Base-by-base conservation (phyloP, 2,329 filamentous ascomycete species). In the Xylaria multiplex region DNA sequence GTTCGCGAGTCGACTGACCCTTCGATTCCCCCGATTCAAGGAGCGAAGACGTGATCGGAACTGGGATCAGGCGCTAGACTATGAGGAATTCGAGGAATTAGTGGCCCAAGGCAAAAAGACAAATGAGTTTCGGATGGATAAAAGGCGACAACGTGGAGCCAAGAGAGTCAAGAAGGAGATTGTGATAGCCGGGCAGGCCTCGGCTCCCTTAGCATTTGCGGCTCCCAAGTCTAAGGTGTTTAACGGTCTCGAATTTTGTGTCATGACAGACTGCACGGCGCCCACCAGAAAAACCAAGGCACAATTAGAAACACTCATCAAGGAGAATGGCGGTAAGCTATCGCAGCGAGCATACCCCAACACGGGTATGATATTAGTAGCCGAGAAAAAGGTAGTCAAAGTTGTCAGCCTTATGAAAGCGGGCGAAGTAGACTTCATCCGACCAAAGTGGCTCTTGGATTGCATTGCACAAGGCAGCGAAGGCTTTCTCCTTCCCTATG, bases 1-100 rank as follows among this genome's bases (percentile, higher is more conserved):
- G 65, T 98, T 97, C 76, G 89, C 90, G 7, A 88, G 88, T 16
- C 87, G 87, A 1, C 82, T 91, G 67, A 98, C 96, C 0, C 81
- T 99, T 45, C 90, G 96, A 0, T 99, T 99, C 73, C 96, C 96
- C 1, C 89, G 96, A 0, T 97, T 98, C 79, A 93, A 93, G 69
- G 86, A 85, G 42, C 80, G 98, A 6, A 88, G 93, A 3, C 84
- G 86, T n/a, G 96, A 98, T 78, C 93, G 94, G 71, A 83, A 85
- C 62, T 99, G 96, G 95, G 85, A 91, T 54, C 88, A 88, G 40
- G 92, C 93, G 0, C 82, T 98, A 2, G 92, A 92, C 0, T 81
- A 93, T 1, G 87, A 92, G 52, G 92, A 93, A 52, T 97, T 97
- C 72, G 79, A 90, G 19, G 86, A 90, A 7, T 80, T 97, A 22